phyloP scores from a whole-genome alignment of 306 rosid genomes.

The Cucumis cinereus region DNA sequence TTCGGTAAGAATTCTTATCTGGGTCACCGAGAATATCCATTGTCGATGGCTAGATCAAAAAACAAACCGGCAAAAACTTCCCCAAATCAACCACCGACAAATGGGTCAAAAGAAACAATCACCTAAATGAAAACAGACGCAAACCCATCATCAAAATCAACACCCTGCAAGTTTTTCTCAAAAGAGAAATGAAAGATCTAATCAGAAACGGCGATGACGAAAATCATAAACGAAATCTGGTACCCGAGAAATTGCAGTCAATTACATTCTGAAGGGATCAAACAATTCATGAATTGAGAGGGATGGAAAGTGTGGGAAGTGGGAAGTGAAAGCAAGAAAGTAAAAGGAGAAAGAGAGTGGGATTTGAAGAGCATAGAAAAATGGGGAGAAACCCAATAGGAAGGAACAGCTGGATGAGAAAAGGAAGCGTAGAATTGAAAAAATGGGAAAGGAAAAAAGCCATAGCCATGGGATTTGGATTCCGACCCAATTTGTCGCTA shows the following conservation, averaged over 20 bases:
- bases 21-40: conserved; percentile 62
- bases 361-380: neutral
- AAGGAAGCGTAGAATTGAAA: conserved; percentile 1
- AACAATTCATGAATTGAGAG: neutral
- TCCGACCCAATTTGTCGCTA: conserved; percentile 11
- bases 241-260: neutral
- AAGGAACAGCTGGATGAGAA: conserved; percentile 17
- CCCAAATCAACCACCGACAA: neutral
- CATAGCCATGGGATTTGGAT: conserved; percentile 21
- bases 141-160: neutral
- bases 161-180: neutral
- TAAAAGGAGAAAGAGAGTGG: neutral
- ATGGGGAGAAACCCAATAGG: neutral
- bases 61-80: neutral
- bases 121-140: neutral
- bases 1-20: conserved; percentile 27
- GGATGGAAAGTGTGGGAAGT: neutral
- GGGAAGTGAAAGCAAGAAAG: neutral
- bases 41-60: conserved; percentile 3
- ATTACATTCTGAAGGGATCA: neutral
- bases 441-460: conserved; percentile 4
- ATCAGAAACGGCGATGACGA: neutral
- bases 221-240: neutral
- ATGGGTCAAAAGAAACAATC: neutral
- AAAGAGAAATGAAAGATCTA: neutral